Evolutionary conservation across 345 rosid genomes (phyloP).

Genomic region (Eutrema japonicum): DNA sequence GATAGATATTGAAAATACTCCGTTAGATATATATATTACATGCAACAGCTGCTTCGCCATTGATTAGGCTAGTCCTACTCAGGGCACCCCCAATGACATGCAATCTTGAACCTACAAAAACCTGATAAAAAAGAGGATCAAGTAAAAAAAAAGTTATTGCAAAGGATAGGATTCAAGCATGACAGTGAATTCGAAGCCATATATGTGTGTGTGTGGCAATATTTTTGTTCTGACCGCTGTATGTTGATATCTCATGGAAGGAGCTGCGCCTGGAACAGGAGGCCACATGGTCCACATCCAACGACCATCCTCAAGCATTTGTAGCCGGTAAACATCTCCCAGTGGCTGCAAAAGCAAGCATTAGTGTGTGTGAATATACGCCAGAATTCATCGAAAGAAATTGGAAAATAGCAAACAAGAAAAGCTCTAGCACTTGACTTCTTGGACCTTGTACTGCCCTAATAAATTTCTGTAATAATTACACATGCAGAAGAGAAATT

Average conservation of each 20-base stretch:
- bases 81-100: conserved; percentile 82
- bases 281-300: conserved; percentile 66
- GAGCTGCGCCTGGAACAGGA: conserved; percentile 65
- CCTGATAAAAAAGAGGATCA: conserved; percentile 48
- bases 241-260: conserved; percentile 81
- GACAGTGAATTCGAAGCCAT: not conserved
- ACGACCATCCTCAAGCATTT: conserved; percentile 66
- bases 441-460: not conserved
- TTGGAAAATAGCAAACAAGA: not conserved
- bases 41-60: conserved; percentile 71
- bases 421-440: not conserved
- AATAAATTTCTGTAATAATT: not conserved
- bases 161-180: not conserved
- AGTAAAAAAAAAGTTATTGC: not conserved
- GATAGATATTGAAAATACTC: not conserved
- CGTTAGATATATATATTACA: conserved; percentile 48
- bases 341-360: conserved; percentile 59
- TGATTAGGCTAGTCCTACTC: conserved; percentile 58
- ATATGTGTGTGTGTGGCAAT: not conserved
- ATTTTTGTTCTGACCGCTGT: conserved; percentile 60
- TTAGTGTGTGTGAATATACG: not conserved
- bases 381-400: not conserved
- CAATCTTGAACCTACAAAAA: conserved; percentile 71
- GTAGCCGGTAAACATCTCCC: conserved; percentile 76
- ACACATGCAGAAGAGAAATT: not conserved